Evolutionary conservation across 2,329 filamentous ascomycete genomes (phyloP).

Genomic region (Penicillium sp.): DNA sequence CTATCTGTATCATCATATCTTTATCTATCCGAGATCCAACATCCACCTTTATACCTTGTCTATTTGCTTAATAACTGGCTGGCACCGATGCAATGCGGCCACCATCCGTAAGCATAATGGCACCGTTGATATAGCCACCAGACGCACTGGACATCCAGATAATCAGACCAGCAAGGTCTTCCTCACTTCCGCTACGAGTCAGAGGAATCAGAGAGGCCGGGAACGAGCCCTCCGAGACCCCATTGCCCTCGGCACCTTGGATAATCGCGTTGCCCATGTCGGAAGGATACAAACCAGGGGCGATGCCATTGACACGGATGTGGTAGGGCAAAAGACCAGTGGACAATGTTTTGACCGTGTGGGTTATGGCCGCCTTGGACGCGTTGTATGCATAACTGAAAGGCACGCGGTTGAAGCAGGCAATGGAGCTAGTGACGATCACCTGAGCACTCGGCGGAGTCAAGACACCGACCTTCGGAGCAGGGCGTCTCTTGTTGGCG

Average conservation of each 20-base stretch:
- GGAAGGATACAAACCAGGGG: constrained; percentile 55
- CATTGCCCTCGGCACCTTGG: constrained; percentile 30
- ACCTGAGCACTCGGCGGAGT: constrained; percentile 41
- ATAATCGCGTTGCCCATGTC: constrained; percentile 57
- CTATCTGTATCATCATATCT: neutral
- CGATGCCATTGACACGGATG: constrained; percentile 50
- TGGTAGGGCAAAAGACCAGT: constrained; percentile 39
- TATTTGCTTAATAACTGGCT: constrained; percentile 46
- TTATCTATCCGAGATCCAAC: neutral
- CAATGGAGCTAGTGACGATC: constrained; percentile 47
- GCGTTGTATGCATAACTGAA: constrained; percentile 44
- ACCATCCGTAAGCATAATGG: constrained; percentile 59
- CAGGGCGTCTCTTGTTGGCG: constrained; percentile 38
- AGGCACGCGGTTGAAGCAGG: constrained; percentile 40
- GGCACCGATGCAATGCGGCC: constrained; percentile 57
- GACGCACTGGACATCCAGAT: constrained; percentile 62
- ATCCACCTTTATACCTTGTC: neutral
- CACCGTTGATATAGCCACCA: constrained; percentile 63
- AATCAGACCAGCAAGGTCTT: constrained; percentile 62
- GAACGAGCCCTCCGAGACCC: constrained; percentile 39
- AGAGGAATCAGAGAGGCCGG: constrained; percentile 51
- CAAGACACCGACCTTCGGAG: constrained; percentile 27
- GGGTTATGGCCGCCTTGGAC: constrained; percentile 47
- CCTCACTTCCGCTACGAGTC: constrained; percentile 56
- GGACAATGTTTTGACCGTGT: constrained; percentile 49